Evolutionary conservation across 1,284 basidiomycete genomes (phyloP), one percentile per base, ranked within the genome.

Genomic region (Leccinum huronense): DNA sequence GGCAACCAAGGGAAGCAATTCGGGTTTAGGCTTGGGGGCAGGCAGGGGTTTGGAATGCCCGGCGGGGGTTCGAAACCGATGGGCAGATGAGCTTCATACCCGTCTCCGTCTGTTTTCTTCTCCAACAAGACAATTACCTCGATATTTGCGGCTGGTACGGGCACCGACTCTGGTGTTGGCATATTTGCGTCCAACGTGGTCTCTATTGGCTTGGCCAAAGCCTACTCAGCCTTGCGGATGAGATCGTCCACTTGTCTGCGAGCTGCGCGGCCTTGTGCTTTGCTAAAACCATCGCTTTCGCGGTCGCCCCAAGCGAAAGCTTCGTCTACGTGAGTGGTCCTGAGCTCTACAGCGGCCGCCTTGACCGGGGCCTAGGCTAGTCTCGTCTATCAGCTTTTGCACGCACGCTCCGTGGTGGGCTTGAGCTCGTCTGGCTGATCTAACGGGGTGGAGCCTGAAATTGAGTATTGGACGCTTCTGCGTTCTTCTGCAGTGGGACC

Each of bases 1-100:
- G 0, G 93, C 90, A 66, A 98, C 83, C 55, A 93, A 84, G 48
- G 95, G 95, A 11, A 97, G 82, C 2, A 78, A 78, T 10, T 81
- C 75, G 5, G 80, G 73, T 67, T 72, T 63, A 53, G 76, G 71
- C 71, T 63, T 83, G 82, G 54, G 23, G 23, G 23, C 23, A 23
- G 23, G 23, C 23, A 23, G 23, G 23, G 23, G 83, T 27, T 84
- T 83, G 60, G 82, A 81, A 77, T 86, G 97, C 19, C 95, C 95
- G 36, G 23, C 23, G 23, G 23, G 23, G 93, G 94, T 76, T 97
- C 94, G 73, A 92, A 93, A 6, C 94, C 95, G 62, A 98, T 78
- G 27, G 95, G 95, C 45, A 97, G 83, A n/a, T 89, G 86, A 23
- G 78, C 83, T 51, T 80, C 78, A 74, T 95, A 96, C 33, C 91